A percentile compares a stretch with the other conserved stretches of the same genome.
These are phyloP conservation scores for Agarophyton chilense DNA, from an alignment of 23 red algal species.

Conservation along the genomic window DNA sequence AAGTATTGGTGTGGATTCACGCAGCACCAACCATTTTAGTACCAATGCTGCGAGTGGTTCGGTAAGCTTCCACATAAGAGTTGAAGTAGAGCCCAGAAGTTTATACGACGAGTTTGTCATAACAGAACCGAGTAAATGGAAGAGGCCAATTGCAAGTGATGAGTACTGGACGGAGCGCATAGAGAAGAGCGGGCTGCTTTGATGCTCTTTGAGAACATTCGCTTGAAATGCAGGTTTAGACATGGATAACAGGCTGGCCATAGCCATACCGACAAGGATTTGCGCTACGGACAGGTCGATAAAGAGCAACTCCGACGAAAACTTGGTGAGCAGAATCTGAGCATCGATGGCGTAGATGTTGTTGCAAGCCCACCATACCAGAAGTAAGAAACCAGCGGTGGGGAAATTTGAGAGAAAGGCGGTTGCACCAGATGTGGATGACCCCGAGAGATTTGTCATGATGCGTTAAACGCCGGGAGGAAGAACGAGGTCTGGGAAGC, in stretches of 20 bases:
- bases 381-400: background rate
- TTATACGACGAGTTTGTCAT: constrained; percentile 39
- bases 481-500: no score
- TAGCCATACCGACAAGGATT: constrained; percentile 18
- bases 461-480: background rate
- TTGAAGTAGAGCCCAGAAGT: constrained; percentile 28
- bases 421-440: background rate
- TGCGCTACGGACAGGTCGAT: constrained; percentile 6
- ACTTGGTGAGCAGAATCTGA: constrained; percentile 16
- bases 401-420: background rate
- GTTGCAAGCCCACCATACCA: constrained; percentile 23
- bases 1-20: background rate
- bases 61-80: constrained; percentile 31
- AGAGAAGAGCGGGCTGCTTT: background rate
- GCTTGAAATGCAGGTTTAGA: background rate
- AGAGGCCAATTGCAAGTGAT: background rate
- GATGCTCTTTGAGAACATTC: background rate
- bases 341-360: constrained; percentile 30
- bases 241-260: background rate
- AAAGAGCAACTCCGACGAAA: constrained; percentile 9
- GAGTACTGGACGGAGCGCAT: background rate
- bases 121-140: constrained; percentile 19
- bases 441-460: background rate
- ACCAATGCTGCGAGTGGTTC: constrained; percentile 35
- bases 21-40: background rate